Evolutionary conservation across 768 basidiomycete species (phyloP).

Genomic region (Botryobasidium botryosum): DNA sequence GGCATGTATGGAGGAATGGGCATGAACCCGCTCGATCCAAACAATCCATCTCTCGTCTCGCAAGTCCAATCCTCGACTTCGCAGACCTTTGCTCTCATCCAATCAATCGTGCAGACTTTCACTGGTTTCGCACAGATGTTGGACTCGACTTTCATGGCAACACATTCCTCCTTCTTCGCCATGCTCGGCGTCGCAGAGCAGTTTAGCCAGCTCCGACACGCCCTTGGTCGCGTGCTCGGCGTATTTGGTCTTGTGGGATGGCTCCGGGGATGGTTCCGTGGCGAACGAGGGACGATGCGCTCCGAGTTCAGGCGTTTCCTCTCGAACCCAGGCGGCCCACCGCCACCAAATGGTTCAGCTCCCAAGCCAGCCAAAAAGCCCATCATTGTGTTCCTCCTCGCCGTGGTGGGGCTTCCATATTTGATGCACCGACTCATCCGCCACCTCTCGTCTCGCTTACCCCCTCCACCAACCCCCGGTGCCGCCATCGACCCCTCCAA

Average conservation of each 20-base stretch:
- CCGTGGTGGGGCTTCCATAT: constrained; percentile 84
- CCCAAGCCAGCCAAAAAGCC: constrained; percentile 77
- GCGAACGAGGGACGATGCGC: constrained; percentile 30
- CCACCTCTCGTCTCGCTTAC: constrained; percentile 47
- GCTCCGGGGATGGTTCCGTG: constrained; percentile 49
- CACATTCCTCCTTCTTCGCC: constrained; percentile 86
- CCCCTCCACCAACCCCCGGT: constrained; percentile 17
- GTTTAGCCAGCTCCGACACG: constrained; percentile 77
- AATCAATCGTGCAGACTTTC: constrained; percentile 91
- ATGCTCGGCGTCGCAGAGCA: constrained; percentile 84
- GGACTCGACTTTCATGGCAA: constrained; percentile 94
- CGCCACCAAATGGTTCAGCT: too few relatives aligned
- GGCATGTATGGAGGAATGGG: constrained; percentile 25
- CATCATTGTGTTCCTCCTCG: constrained; percentile 80
- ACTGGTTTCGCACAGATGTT: constrained; percentile 92
- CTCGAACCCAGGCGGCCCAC: constrained; percentile 25
- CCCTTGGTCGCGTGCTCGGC: constrained; percentile 83
- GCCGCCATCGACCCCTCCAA: constrained; percentile 49
- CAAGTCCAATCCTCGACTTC: constrained; percentile 80
- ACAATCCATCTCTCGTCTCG: constrained; percentile 57
- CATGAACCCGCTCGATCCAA: constrained; percentile 23
- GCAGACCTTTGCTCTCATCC: constrained; percentile 82
- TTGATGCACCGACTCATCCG: constrained; percentile 83
- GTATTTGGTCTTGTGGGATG: constrained; percentile 80
- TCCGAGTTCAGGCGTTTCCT: constrained; percentile 66